Base-by-base conservation (phyloP, 129 eudicot species). In the Flaveria robusta region DNA sequence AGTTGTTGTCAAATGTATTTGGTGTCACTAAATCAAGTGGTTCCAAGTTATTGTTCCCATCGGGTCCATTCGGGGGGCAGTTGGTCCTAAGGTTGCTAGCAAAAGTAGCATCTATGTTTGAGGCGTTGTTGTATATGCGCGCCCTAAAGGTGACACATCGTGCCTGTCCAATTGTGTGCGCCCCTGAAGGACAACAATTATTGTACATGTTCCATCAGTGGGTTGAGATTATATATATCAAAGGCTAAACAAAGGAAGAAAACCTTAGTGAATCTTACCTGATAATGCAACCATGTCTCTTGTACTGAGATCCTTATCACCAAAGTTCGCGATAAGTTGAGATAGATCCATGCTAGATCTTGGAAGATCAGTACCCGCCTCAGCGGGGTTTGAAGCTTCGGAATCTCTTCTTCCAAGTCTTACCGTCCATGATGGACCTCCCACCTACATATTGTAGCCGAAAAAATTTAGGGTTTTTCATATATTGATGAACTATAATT, bases 121-220 rank as follows among this genome's bases (percentile, higher is more conserved):
- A 77, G 13, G 72, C 78, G 11, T 89, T 89, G 86, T 81, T 12
- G 81, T 87, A 84, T 63, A 89, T 83, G 19, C 96, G 70, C 2
- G 24, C 69, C 2, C 87, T 79, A 82, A 88, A 88, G 4, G 67
- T 24, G 6, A 59, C 59, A 60, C 92, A 88, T 51, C 85, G 85
- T 56, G 91, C 87, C 51, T 82, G 91, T 22, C 96, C 96, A 23
- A 89, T 37, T 51, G 96, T 84, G 78, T 89, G 96, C 18, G 91
- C 74, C 24, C 95, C 95, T 89, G 78, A 50, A 24, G 26, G 49
- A 60, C 45, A 31, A 14, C 20, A 63, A 1, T 27, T 14, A 5
- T 14, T 63, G 68, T 63, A 29, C 68, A 63, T 63, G 45, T 29
- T 63, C 14, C 22, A 27, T 34, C 7, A 29, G 31, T 39, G 42